Evolutionary conservation across 495 filamentous ascomycete species (phyloP).

Genomic region (Schizothecium vesticola): DNA sequence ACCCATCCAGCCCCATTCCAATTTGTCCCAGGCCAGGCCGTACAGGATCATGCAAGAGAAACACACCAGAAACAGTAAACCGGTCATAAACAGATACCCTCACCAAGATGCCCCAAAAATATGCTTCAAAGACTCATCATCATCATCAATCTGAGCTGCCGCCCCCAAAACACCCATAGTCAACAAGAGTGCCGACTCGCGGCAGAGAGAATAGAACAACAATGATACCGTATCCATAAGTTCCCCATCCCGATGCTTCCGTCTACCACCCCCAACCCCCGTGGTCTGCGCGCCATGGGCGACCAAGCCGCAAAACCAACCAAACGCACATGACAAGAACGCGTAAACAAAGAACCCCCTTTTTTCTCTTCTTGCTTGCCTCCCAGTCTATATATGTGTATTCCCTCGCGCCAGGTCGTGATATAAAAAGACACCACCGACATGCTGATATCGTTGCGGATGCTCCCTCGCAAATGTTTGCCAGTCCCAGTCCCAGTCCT

Average conservation of each 20-base stretch:
- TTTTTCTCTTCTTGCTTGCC: constrained; percentile 15
- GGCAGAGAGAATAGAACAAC: not conserved
- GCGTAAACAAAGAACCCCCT: not conserved
- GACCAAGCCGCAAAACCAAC: not conserved
- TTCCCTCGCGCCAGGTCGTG: constrained; percentile 13
- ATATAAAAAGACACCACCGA: constrained; percentile 9
- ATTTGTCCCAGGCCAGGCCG: not conserved
- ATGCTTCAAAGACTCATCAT: not conserved
- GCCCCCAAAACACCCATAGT: not conserved
- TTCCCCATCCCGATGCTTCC: not conserved
- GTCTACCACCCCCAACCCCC: not conserved
- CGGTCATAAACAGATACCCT: not conserved
- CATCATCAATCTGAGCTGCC: not conserved
- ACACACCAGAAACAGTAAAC: not conserved
- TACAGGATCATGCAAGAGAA: not conserved
- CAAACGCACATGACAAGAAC: not conserved
- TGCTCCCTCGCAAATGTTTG: not conserved
- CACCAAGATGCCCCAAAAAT: not conserved
- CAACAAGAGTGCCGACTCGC: constrained; percentile 1
- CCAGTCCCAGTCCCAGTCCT: not conserved
- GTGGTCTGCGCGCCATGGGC: not conserved
- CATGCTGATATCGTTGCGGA: constrained; percentile 20
- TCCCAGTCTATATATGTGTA: constrained; percentile 17
- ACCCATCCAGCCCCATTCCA: not conserved
- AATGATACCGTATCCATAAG: not conserved